A percentile compares a stretch with the other conserved stretches of the same genome.
phyloP scores from a whole-genome alignment of 129 eudicot genomes.

The Chrysanthemum lavandulifolium region DNA sequence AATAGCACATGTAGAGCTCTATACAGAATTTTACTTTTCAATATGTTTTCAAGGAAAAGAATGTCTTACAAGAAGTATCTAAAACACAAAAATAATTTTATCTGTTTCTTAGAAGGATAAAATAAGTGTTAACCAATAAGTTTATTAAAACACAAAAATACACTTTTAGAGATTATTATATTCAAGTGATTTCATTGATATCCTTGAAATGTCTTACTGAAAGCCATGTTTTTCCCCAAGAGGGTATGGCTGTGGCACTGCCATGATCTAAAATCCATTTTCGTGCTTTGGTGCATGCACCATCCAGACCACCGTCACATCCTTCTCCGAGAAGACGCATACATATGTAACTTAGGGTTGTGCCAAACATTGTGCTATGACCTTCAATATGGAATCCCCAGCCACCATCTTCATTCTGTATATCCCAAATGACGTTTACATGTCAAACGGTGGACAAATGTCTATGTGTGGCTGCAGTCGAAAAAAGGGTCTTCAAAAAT shows the following conservation, averaged over 20 bases:
- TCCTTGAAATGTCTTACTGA: conserved; percentile 37
- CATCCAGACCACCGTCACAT: conserved; percentile 48
- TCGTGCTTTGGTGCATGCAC: conserved; percentile 54
- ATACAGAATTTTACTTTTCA: too few species aligned
- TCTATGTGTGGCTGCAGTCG: not conserved
- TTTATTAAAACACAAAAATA: not conserved
- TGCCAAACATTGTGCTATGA: conserved; percentile 68
- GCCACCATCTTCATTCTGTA: conserved; percentile 75
- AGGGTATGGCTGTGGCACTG: conserved; percentile 46
- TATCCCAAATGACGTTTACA: not conserved
- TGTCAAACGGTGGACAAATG: not conserved
- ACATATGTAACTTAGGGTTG: conserved; percentile 48
- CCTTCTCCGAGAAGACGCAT: conserved; percentile 70
- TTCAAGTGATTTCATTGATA: not conserved
- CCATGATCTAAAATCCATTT: conserved; percentile 85
- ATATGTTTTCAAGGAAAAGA: too few species aligned
- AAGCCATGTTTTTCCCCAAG: conserved; percentile 89
- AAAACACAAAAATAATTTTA: too few species aligned
- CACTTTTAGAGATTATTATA: not conserved
- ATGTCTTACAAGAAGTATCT: too few species aligned
- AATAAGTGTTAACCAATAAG: not conserved
- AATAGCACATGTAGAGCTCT: too few species aligned
- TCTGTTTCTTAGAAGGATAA: too few species aligned
- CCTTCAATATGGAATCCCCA: conserved; percentile 81
- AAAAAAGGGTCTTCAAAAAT: not conserved